These are phyloP conservation scores for Violaceomyces palustris DNA, from an alignment of 1,284 basidiomycete species.

Conservation along the genomic window DNA sequence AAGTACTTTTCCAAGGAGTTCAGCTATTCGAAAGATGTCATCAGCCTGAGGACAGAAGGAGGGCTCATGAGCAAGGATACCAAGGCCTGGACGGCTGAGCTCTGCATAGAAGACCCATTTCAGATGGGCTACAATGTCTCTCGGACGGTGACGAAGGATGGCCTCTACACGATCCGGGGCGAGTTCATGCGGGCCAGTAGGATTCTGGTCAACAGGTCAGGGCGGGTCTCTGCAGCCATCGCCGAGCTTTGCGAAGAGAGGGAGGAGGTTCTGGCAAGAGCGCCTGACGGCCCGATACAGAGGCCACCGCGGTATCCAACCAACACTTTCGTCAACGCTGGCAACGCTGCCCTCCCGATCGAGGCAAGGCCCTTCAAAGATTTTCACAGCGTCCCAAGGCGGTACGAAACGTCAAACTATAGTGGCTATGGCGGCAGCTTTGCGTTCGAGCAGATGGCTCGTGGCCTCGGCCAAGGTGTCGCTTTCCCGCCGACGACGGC, in stretches of 20 bases:
- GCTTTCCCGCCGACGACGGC: slow-evolving; percentile 42
- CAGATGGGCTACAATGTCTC: slow-evolving; percentile 92
- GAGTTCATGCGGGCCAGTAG: slow-evolving; percentile 96
- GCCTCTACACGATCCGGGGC: slow-evolving; percentile 91
- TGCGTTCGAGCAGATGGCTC: slow-evolving; percentile 49
- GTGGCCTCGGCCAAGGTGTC: slow-evolving; percentile 36
- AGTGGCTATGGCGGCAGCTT: slow-evolving; percentile 43
- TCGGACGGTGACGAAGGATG: slow-evolving; percentile 91
- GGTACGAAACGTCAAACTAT: slow-evolving; percentile 20
- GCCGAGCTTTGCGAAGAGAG: slow-evolving; percentile 50
- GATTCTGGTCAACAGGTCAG: slow-evolving; percentile 43
- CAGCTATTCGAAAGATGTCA: slow-evolving; percentile 81
- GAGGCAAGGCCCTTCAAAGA: slow-evolving; percentile 20
- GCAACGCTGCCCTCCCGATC: too few species aligned
- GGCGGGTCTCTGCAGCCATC: slow-evolving; percentile 37
- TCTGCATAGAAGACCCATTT: slow-evolving; percentile 75
- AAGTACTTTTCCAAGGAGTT: slow-evolving; percentile 93
- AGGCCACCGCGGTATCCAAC: slow-evolving; percentile 10
- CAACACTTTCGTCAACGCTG: too few species aligned
- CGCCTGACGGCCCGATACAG: slow-evolving; percentile 35
- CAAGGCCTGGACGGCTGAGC: slow-evolving; percentile 87
- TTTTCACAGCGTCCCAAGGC: slow-evolving; percentile 15
- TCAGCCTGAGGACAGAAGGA: slow-evolving; percentile 71
- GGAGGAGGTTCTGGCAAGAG: slow-evolving; percentile 46
- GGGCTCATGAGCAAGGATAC: slow-evolving; percentile 82